phyloP scores from a whole-genome alignment of 176 grass and related monocot genomes.

The Oryza meyeriana region DNA sequence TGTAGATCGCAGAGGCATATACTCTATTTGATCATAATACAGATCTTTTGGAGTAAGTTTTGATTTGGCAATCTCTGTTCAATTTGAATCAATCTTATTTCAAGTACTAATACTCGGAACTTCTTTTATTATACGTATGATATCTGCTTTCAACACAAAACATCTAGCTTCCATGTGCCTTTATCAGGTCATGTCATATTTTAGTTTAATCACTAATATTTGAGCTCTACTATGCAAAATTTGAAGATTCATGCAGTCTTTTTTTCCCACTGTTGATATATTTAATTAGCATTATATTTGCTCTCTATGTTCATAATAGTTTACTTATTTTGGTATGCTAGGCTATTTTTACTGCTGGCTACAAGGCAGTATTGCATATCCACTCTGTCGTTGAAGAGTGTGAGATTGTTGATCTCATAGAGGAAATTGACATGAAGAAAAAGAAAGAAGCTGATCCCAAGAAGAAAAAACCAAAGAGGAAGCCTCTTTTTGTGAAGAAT shows the following conservation, averaged over 20 bases:
- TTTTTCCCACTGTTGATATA: not conserved
- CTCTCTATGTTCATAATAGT: not conserved
- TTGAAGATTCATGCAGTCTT: not conserved
- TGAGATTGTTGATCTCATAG: conserved; percentile 97
- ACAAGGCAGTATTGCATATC: conserved; percentile 93
- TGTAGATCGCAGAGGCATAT: not conserved
- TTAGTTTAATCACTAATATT: not conserved
- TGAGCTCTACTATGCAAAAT: not conserved
- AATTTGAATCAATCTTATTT: not conserved
- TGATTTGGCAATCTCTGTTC: not conserved
- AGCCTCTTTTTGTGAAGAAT: conserved; percentile 97
- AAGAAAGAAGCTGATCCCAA: conserved; percentile 71
- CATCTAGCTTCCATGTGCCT: not conserved
- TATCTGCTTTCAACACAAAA: not conserved
- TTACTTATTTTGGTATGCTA: conserved; percentile 24
- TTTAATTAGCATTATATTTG: not conserved
- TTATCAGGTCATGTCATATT: not conserved
- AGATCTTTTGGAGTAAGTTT: not conserved
- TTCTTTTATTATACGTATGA: not conserved
- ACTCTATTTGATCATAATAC: not conserved
- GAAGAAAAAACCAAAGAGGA: conserved; percentile 79
- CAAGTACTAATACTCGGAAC: not conserved
- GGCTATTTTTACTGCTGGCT: conserved; percentile 98
- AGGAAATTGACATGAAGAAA: conserved; percentile 88
- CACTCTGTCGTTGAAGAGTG: conserved; percentile 94